Evolutionary conservation across 2,329 filamentous ascomycete species (phyloP).

Genomic region (Sporothrix phasma): DNA sequence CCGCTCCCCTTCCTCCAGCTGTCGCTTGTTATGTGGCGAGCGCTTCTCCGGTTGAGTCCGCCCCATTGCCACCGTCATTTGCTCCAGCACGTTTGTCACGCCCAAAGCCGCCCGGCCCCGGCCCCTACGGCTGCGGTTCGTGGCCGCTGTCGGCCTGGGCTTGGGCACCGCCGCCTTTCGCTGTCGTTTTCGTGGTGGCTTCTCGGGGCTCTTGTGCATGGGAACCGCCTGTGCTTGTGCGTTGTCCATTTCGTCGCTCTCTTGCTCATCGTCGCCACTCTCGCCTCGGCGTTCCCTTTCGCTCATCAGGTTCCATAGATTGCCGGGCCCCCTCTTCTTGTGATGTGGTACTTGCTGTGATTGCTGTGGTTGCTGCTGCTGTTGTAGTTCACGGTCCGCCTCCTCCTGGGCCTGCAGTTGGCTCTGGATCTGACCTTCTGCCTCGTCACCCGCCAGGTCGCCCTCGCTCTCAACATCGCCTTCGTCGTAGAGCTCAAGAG

Average conservation of each 20-base stretch:
- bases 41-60: background rate
- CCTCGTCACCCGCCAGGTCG: background rate
- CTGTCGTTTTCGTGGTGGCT: background rate
- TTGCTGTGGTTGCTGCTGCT: background rate
- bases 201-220: background rate
- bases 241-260: background rate
- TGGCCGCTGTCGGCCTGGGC: background rate
- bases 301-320: background rate
- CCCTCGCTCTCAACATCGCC: background rate
- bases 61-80: background rate
- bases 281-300: background rate
- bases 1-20: background rate
- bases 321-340: background rate
- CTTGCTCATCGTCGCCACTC: background rate
- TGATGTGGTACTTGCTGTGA: too few species aligned
- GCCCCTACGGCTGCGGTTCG: background rate
- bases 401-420: background rate
- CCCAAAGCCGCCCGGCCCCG: background rate
- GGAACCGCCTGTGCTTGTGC: background rate
- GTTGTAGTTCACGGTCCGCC: background rate
- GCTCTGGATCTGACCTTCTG: background rate
- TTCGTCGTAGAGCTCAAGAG: background rate
- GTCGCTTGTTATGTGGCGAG: background rate
- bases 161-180: background rate
- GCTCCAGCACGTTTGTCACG: background rate